Evolutionary conservation across 1,139 yeast genomes (phyloP), one percentile per base, ranked within the genome.

Genomic region (Suhomyces terraborum): DNA sequence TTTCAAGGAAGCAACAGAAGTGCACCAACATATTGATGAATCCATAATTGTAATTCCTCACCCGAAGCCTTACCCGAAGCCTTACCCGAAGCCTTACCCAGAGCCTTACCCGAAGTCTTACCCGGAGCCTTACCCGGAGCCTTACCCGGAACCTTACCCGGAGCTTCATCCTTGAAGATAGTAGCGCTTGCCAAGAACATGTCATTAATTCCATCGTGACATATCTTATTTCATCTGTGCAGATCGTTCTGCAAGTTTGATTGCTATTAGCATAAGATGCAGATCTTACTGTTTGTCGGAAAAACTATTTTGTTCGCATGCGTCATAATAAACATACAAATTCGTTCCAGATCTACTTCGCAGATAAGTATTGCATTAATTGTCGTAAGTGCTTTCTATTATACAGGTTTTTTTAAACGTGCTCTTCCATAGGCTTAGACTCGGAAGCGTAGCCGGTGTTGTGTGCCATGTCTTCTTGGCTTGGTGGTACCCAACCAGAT

Each of bases 401-500:
- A 6, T 23, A 23, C 28, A 31, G n/a, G 18, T 18, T n/a, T n/a
- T n/a, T n/a, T 37, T 41, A 43, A 21, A 40, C 48, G 19, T 36
- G 57, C 43, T 59, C 62, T 13, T 53, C 49, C 23, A 51, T 52
- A 13, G 65, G 56, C 47, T 65, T 64, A n/a, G 56, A 50, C 38
- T 62, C 64, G 9, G 53, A 41, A 17, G 64, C 66, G 39, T 43
- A 64, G 6, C 67, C 67, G 19, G 66, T 53, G 12, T 56, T 41
- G 31, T 56, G 53, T 7, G 66, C 52, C 69, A 63, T 55, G 37
- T 56, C 57, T 25, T 58, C 64, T 32, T 52, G 50, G 8, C 63
- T 48, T 44, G 73, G 68, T 42, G 81, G 80, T 36, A 66, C 67
- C 70, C 79, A 77, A 5, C 49, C 45, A 25, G 60, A 50, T 4